A percentile compares a stretch with the other conserved stretches of the same genome.
These are phyloP conservation scores for Bolboschoenoplectus hybrid DNA, from an alignment of 202 grass and related monocot species.

Conservation along the genomic window DNA sequence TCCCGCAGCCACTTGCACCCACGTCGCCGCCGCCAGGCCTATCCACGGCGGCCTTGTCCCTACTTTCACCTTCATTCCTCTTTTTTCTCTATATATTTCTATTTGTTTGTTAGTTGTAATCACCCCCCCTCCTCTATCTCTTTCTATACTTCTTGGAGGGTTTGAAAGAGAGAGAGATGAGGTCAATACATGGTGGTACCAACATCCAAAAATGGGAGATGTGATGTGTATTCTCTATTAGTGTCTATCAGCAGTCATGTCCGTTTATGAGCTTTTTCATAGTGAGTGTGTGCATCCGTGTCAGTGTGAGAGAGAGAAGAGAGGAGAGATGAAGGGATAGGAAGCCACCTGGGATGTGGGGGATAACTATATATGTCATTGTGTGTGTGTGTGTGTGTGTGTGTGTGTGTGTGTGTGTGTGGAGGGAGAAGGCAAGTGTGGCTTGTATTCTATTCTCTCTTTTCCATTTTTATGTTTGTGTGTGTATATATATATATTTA, in stretches of 20 bases:
- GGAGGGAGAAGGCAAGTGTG: neutral
- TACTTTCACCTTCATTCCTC: slow-evolving; percentile 54
- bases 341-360: neutral
- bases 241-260: neutral
- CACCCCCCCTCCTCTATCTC: neutral
- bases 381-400: neutral
- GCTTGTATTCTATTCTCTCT: neutral
- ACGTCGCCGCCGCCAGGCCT: slow-evolving; percentile 82
- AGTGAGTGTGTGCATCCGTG: neutral
- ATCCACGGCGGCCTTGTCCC: slow-evolving; percentile 92
- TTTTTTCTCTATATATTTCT: neutral
- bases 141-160: neutral
- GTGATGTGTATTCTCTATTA: neutral
- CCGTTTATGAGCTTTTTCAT: neutral
- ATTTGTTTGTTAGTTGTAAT: neutral
- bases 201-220: neutral
- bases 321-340: neutral
- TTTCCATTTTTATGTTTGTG: neutral
- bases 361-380: neutral
- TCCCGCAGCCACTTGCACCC: slow-evolving; percentile 96
- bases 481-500: no score
- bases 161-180: neutral
- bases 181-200: neutral
- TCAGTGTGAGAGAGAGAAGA: slow-evolving; percentile 14
- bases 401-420: no score